Conservation (phyloP, 192 early-diverging fungal species). For the Backusella macrospora region DNA sequence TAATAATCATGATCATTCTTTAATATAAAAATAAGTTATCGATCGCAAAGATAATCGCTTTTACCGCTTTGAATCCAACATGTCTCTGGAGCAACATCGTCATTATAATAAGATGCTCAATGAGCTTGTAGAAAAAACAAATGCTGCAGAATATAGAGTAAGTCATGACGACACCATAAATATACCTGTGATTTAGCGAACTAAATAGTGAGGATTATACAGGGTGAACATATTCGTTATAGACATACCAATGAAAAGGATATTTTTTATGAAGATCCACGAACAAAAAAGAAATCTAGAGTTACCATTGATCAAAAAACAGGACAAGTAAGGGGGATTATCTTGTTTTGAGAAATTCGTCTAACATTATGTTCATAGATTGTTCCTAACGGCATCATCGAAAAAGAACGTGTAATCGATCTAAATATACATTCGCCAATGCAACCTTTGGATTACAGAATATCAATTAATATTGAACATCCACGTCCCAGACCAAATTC, state of each 20-base stretch:
- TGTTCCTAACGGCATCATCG: constrained; percentile 60
- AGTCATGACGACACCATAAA: not conserved
- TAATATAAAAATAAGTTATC: not conserved
- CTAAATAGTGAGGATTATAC: not conserved
- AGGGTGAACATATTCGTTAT: constrained; percentile 65
- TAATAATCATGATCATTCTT: not conserved
- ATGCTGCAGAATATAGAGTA: constrained; percentile 47
- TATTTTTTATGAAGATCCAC: constrained; percentile 55
- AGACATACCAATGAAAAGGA: constrained; percentile 77
- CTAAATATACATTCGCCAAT: constrained; percentile 87
- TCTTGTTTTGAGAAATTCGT: not conserved
- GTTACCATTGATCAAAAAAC: constrained; percentile 71
- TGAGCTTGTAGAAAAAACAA: constrained; percentile 61
- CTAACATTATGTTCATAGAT: constrained; percentile 29
- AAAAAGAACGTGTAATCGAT: constrained; percentile 80
- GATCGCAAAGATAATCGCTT: not conserved
- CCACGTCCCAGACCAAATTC: constrained; percentile 42
- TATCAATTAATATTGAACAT: constrained; percentile 81
- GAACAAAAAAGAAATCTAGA: constrained; percentile 46
- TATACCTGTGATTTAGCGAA: not conserved
- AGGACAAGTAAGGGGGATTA: constrained; percentile 41
- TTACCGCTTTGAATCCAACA: constrained; percentile 80
- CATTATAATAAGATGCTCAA: constrained; percentile 85
- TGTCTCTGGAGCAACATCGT: constrained; percentile 86
- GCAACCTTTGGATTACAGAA: constrained; percentile 81